Evolutionary conservation across 2,329 filamentous ascomycete species (phyloP).

Genomic region (Colletotrichum siamense): DNA sequence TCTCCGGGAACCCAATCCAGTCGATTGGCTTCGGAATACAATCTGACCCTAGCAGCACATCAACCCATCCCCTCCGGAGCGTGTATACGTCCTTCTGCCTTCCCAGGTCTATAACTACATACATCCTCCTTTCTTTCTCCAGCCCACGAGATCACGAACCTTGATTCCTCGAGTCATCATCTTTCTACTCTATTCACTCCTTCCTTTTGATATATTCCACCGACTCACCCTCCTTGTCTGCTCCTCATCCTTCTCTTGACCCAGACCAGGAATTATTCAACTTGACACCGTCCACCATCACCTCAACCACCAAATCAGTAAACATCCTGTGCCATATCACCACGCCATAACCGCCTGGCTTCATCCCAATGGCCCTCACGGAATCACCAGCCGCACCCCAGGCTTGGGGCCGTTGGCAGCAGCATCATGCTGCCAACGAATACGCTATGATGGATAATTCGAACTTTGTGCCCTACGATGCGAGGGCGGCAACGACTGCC

Average conservation of each 20-base stretch:
- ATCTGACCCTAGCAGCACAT: constrained; percentile 10
- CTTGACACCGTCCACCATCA: neutral
- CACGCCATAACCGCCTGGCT: neutral
- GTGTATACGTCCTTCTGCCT: constrained; percentile 1
- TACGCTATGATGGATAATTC: constrained; percentile 55
- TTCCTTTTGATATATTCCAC: constrained; percentile 1
- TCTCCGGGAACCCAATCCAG: constrained; percentile 14
- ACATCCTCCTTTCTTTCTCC: constrained; percentile 8
- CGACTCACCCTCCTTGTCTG: neutral
- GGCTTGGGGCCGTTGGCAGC: constrained; percentile 61
- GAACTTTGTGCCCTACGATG: constrained; percentile 55
- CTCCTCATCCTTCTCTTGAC: constrained; percentile 1
- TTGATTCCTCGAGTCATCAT: neutral
- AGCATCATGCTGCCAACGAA: constrained; percentile 45
- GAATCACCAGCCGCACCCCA: constrained; percentile 48
- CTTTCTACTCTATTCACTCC: neutral
- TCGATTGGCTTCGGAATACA: constrained; percentile 2
- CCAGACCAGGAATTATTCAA: neutral
- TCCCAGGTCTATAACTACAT: constrained; percentile 5
- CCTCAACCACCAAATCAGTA: neutral
- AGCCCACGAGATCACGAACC: constrained; percentile 29
- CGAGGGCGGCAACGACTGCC: constrained; percentile 40
- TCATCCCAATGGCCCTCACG: constrained; percentile 49
- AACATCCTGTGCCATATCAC: neutral
- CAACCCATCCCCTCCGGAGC: neutral